Base-by-base conservation (phyloP, 495 filamentous ascomycete genomes). In the Hyaloscypha hepaticicola region DNA sequence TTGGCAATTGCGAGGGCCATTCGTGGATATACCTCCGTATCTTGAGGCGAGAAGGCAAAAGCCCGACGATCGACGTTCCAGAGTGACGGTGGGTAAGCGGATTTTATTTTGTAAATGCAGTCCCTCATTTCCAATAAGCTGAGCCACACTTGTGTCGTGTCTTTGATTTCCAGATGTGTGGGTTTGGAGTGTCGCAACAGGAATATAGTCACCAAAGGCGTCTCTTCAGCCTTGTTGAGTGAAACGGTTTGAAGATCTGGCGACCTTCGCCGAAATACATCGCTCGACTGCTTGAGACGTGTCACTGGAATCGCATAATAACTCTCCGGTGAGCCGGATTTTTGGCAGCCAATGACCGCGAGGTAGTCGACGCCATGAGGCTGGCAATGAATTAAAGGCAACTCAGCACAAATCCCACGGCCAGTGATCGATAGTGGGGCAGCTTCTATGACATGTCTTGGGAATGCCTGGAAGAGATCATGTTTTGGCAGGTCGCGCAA, bases 81-180 rank as follows among this genome's bases (percentile, higher is more conserved):
- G 24, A 55, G 51, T 24, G n/a, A 26, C 24, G 24, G 26, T 22
- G 51, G 51, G 24, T 26, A 55, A 55, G 51, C 27, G 11, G 22
- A 22, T 22, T 55, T 22, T 22, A 55, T 55, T 26, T 55, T 55
- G 24, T 24, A 55, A 27, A 55, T 26, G 24, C 51, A 55, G 24
- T 55, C 27, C 11, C 27, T 55, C 51, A 55, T 55, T 26, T 55
- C 51, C 14, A 55, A 26, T 27, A 55, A 55, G 51, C 51, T 55
- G n/a, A 55, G 51, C 51, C 51, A 55, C 24, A 55, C 51, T 26
- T 55, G 51, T 26, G 16, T 55, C 5, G 51, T 55, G 24, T 26
- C 24, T 24, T 55, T 55, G 24, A 26, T 27, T 55, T 55, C 51
- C 27, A 55, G 51, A 26, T 55, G 51, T 14, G 51, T 55, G 24